A percentile compares a stretch with the other conserved stretches of the same genome.
These are phyloP conservation scores for Chlorella variabilis DNA, from an alignment of 163 green algal species.

Conservation along the genomic window DNA sequence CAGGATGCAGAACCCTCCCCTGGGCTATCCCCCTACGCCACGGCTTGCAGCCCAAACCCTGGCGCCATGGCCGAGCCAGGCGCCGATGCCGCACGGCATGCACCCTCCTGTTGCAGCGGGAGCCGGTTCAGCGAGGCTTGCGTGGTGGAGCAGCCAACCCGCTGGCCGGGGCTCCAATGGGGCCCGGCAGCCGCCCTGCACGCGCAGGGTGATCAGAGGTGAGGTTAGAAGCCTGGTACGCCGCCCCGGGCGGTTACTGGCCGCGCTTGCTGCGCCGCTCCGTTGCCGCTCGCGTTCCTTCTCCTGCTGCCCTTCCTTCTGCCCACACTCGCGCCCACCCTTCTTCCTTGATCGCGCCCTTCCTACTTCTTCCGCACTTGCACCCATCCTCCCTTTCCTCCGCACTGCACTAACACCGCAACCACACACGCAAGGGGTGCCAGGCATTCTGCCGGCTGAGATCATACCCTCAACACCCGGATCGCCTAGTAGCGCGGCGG, in stretches of 20 bases:
- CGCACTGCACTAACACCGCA: slow-evolving; percentile 4
- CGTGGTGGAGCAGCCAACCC: background rate
- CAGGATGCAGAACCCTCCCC: no score
- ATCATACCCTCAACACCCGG: slow-evolving; percentile 48
- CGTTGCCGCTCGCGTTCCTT: no score
- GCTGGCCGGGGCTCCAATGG: background rate
- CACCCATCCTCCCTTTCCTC: no score
- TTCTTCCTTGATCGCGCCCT: no score
- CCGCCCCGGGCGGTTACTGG: background rate
- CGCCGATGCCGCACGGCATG: no score
- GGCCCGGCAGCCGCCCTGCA: background rate
- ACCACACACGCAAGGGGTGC: slow-evolving; percentile 44
- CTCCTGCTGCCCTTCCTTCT: background rate
- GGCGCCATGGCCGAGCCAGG: no score
- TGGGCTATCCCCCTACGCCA: no score
- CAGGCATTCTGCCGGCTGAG: slow-evolving; percentile 41
- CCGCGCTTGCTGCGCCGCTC: background rate
- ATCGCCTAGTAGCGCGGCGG: slow-evolving; percentile 33
- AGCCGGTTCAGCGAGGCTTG: background rate
- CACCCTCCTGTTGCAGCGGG: no score
- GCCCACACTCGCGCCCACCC: background rate
- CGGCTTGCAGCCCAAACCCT: no score
- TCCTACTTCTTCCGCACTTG: no score
- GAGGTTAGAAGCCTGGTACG: no score
- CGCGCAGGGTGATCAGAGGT: background rate